These are phyloP conservation scores for Penicillium brevicompactum DNA, from an alignment of 2,329 filamentous ascomycete genomes.

Conservation along the genomic window DNA sequence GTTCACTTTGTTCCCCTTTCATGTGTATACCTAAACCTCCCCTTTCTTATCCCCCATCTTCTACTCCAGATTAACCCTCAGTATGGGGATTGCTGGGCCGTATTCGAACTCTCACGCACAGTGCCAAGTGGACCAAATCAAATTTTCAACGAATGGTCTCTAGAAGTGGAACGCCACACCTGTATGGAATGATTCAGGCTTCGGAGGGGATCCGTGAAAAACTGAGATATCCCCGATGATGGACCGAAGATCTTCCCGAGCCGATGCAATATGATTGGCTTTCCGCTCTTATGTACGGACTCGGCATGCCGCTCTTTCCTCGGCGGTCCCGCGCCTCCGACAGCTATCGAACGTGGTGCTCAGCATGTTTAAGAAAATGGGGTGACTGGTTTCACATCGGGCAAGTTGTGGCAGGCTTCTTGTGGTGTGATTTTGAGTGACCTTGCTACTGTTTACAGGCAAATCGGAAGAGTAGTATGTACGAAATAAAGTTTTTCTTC, in stretches of 20 bases:
- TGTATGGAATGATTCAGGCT: constrained; percentile 1
- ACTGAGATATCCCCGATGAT: constrained; percentile 20
- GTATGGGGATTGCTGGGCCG: background rate
- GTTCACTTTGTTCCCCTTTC: background rate
- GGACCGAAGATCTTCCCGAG: constrained; percentile 20
- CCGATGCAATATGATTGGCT: constrained; percentile 14
- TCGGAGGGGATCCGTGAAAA: constrained; percentile 12
- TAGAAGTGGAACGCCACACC: constrained; percentile 7
- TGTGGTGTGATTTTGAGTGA: background rate
- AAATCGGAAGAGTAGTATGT: too few relatives aligned
- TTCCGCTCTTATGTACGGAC: constrained; percentile 2
- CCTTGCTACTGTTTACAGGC: too few relatives aligned
- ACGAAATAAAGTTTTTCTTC: background rate
- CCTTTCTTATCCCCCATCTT: background rate
- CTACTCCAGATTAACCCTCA: background rate
- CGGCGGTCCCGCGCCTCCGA: background rate
- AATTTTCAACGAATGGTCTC: constrained; percentile 13
- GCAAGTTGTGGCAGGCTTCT: background rate
- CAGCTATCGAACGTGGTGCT: background rate
- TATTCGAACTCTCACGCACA: background rate
- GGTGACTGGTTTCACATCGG: background rate
- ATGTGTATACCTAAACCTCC: background rate
- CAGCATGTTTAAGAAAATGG: background rate
- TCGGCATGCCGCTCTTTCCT: constrained; percentile 20
- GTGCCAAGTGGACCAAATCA: constrained; percentile 13